phyloP scores from a whole-genome alignment of 2,329 filamentous ascomycete species.

The Biscogniauxia mediterranea region DNA sequence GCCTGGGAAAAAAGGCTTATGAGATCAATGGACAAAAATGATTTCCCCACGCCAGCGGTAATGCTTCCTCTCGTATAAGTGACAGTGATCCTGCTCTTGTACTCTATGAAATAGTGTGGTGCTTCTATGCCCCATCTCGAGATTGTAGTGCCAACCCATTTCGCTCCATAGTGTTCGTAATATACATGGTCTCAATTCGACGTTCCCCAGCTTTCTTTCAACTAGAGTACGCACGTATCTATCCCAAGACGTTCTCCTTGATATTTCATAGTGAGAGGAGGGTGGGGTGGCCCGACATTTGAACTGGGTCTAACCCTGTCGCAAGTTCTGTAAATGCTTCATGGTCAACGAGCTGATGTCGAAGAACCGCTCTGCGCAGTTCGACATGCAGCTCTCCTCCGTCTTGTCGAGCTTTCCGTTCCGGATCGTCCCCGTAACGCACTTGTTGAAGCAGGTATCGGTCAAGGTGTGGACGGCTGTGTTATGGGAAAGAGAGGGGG shows the following conservation, averaged over 20 bases:
- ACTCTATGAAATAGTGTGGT: not conserved
- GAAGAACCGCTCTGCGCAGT: constrained; percentile 92
- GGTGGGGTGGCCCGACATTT: not conserved
- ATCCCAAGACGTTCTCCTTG: not conserved
- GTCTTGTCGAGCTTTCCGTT: constrained; percentile 68
- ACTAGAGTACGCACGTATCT: not conserved
- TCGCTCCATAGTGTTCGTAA: not conserved
- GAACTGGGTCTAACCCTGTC: constrained; percentile 27
- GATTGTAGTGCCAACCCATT: not conserved
- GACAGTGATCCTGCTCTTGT: constrained; percentile 12
- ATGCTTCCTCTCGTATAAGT: constrained; percentile 14
- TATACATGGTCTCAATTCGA: constrained; percentile 3
- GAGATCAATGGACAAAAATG: constrained; percentile 35
- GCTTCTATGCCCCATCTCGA: not conserved
- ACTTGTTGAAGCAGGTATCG: constrained; percentile 93
- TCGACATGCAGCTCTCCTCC: constrained; percentile 82
- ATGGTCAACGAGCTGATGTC: constrained; percentile 85
- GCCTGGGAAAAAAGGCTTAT: constrained; percentile 33
- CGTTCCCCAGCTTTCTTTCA: not conserved
- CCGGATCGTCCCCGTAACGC: constrained; percentile 73
- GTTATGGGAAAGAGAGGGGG: not conserved
- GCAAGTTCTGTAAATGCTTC: constrained; percentile 71
- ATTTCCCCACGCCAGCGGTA: not conserved
- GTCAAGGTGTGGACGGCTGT: constrained; percentile 55
- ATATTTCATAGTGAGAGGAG: not conserved